Percentiles rank a stretch among this genome's conserved stretches.
These are phyloP conservation scores for Castanea mollissima DNA, from an alignment of 306 rosid species.

Conservation along the genomic window DNA sequence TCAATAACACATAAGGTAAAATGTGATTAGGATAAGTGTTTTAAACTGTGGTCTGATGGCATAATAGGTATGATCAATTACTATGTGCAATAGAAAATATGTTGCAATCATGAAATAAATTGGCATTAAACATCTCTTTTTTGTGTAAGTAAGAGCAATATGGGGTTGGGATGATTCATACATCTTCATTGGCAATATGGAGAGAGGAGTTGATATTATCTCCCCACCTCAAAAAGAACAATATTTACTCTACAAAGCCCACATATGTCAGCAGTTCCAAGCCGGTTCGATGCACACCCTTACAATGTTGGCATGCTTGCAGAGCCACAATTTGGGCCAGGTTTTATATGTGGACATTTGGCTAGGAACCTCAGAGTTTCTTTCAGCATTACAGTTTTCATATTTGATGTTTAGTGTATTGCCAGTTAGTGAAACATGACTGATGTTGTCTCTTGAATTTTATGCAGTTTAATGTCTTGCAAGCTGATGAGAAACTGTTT, in stretches of 20 bases:
- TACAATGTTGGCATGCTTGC: conserved; percentile 47
- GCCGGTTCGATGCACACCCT: conserved; percentile 66
- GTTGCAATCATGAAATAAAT: too few species aligned
- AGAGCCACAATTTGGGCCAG: conserved; percentile 48
- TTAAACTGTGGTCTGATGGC: too few species aligned
- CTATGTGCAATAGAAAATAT: too few species aligned
- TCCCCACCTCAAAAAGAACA: conserved; percentile 24
- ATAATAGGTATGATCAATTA: too few species aligned
- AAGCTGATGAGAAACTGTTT: neutral
- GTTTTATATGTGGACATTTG: conserved; percentile 41
- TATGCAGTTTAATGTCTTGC: neutral
- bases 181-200: too few species aligned
- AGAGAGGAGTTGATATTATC: too few species aligned
- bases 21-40: too few species aligned
- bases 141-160: too few species aligned
- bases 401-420: neutral
- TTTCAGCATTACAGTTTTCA: neutral
- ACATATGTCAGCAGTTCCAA: conserved; percentile 71
- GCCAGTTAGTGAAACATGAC: neutral
- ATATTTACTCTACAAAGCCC: conserved; percentile 57
- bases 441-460: neutral
- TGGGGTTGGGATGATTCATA: too few species aligned
- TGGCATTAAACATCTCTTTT: too few species aligned
- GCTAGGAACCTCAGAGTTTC: conserved; percentile 3
- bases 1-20: too few species aligned